Base-by-base conservation (phyloP, 2,329 filamentous ascomycete genomes). In the Claviceps pazoutovae region DNA sequence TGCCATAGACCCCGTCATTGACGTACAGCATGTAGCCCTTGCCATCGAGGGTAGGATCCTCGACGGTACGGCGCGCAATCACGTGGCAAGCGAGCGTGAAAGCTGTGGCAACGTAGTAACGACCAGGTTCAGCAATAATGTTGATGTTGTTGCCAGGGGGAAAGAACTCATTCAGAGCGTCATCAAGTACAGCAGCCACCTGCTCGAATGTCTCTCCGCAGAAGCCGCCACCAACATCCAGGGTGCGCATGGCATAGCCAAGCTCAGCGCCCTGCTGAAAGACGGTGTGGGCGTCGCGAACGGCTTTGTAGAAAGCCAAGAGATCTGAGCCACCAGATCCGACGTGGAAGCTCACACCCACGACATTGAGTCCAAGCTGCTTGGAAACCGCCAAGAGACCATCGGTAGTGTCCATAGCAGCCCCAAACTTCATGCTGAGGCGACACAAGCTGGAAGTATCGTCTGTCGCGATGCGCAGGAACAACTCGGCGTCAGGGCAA, bases 1-100 rank as follows among this genome's bases (percentile, higher is more conserved):
- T 97, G 62, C 93, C 93, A 64, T 98, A 98, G 51, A 97, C 84
- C 30, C 93, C 93, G 60, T 98, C 93, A 66, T 98, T 98, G 66
- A 97, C 74, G 68, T 98, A 98, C 46, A 96, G 73, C 93, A 97
- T 98, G 76, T 95, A 96, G 59, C 83, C 87, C 55, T 81, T 82
- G 56, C 78, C 75, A 49, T 75, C 75, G 11, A 78, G 74, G 19
- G 72, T 73, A 4, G 86, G 80, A 62, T 91, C 82, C 56, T 84
- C 77, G 53, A 97, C 84, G 42, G 88, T 89, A 62, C 93, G 91
- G 55, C 93, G 88, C 34, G 93, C 91, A 65, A 97, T 98, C 66
- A 98, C 81, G 70, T 95, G 91, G 72, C 88, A 93, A 45, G 93
- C 93, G 59, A 98, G 80, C 44, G 90, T 96, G 70, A 96, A 98